Percentiles rank a stretch among this genome's conserved stretches.
Conservation (phyloP, 2,329 filamentous ascomycete species). For the Sporothrix schenckii region DNA sequence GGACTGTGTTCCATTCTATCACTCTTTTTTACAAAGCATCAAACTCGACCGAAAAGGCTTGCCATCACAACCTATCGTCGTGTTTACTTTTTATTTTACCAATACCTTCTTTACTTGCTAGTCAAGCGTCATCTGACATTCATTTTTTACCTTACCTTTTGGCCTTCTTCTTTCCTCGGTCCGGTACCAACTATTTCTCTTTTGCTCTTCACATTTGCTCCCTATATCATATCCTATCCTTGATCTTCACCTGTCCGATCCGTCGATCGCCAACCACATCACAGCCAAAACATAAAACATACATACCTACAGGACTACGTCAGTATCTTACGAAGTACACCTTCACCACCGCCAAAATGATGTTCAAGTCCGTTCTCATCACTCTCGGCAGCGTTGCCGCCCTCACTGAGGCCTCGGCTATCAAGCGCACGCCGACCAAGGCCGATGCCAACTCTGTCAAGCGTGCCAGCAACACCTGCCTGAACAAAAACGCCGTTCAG, state of each 20-base stretch:
- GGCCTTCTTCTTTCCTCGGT: conserved; percentile 29
- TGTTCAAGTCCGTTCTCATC: conserved; percentile 54
- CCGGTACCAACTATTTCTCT: neutral
- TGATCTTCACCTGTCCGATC: conserved; percentile 33
- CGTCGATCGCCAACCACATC: conserved; percentile 34
- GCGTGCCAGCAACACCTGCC: conserved; percentile 42
- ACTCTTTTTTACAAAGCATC: conserved; percentile 45
- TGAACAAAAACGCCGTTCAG: conserved; percentile 53
- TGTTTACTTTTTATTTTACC: conserved; percentile 21
- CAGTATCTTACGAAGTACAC: conserved; percentile 1
- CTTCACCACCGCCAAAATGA: conserved; percentile 49
- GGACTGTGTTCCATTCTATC: conserved; percentile 54
- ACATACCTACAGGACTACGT: conserved; percentile 10
- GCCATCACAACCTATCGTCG: neutral
- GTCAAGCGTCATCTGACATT: conserved; percentile 37
- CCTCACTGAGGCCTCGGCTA: conserved; percentile 50
- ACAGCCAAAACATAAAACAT: neutral
- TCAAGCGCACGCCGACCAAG: conserved; percentile 49
- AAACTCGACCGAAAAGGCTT: conserved; percentile 32
- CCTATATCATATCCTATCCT: conserved; percentile 1
- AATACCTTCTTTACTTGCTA: conserved; percentile 33
- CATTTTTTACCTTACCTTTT: conserved; percentile 27
- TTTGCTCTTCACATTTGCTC: conserved; percentile 28
- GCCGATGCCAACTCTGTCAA: conserved; percentile 35
- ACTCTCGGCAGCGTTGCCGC: conserved; percentile 54